Evolutionary conservation across 257 asterid species (phyloP), one percentile per base, ranked within the genome.

Genomic region (Ocimum tenuiflorum): DNA sequence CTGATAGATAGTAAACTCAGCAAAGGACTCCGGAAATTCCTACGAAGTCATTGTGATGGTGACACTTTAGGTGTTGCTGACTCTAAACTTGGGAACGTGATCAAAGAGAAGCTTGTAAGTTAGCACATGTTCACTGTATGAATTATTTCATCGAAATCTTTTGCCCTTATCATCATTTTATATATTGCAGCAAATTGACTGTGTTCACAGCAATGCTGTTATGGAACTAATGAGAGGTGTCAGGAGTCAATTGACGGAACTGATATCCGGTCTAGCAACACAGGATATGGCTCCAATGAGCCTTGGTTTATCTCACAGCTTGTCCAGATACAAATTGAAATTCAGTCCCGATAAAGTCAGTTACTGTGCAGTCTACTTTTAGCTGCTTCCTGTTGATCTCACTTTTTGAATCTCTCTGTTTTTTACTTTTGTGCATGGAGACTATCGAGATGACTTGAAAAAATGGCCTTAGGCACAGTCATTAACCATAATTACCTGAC

Each of bases 221-320:
- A 88, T 86, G 96, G 97, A 91, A 69, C 72, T 91, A 63, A 91
- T 88, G 97, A 84, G 97, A 76, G 97, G 96, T 8, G 87, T 91
- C 6, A 86, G 97, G 68, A 88, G 88, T 75, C 95, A 88, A 43
- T 68, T 86, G 77, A 78, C 86, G 20, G 95, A 91, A 41, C 92
- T 91, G n/a, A 91, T 91, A 65, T 68, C 94, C 39, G 97, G 96
- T 53, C 77, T 91, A 19, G 96, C 85, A 69, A 49, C 85, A 5
- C 96, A 88, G 74, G 97, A 91, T 75, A 77, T 91, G 83, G 89
- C 91, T 60, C 96, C 97, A 52, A 91, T 91, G 96, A 86, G 97
- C 69, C 80, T 91, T 78, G 97, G 96, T 55, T 74, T 91, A 56
- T 91, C 97, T 65, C 97, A 91, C 79, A 88, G 96, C 76, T 72